phyloP scores from a whole-genome alignment of 139 green algal species.

The Volvox africanus region DNA sequence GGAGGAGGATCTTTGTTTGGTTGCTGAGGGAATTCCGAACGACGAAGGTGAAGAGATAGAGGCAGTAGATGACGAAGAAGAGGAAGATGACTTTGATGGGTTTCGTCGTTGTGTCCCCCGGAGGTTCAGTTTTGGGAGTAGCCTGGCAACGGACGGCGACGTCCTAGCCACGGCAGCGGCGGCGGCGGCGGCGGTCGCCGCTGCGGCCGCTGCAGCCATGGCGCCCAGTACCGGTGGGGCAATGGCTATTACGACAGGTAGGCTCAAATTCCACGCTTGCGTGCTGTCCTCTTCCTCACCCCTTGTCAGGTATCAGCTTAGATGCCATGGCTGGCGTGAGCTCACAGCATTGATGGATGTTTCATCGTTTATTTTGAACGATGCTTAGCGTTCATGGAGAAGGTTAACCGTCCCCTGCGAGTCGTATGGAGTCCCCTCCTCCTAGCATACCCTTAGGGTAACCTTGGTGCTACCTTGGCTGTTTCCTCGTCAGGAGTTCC shows the following conservation, averaged over 20 bases:
- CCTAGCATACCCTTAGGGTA: too few species aligned
- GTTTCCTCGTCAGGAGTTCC: too few species aligned
- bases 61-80: neutral
- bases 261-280: neutral
- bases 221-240: neutral
- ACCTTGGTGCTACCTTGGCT: too few species aligned
- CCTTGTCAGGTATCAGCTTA: too few species aligned
- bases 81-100: neutral
- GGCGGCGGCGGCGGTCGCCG: neutral
- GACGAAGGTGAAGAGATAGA: neutral
- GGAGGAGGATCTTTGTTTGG: neutral
- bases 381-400: too few species aligned
- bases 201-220: neutral
- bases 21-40: neutral
- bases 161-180: neutral
- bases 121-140: conserved; percentile 42
- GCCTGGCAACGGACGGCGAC: neutral
- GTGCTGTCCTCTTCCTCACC: too few species aligned
- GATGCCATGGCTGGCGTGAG: too few species aligned
- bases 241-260: neutral
- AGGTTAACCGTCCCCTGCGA: too few species aligned
- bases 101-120: neutral
- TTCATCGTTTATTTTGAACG: too few species aligned
- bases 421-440: too few species aligned
- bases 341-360: too few species aligned